Evolutionary conservation across 139 green algal species (phyloP).

Genomic region (Micractinium conductrix): DNA sequence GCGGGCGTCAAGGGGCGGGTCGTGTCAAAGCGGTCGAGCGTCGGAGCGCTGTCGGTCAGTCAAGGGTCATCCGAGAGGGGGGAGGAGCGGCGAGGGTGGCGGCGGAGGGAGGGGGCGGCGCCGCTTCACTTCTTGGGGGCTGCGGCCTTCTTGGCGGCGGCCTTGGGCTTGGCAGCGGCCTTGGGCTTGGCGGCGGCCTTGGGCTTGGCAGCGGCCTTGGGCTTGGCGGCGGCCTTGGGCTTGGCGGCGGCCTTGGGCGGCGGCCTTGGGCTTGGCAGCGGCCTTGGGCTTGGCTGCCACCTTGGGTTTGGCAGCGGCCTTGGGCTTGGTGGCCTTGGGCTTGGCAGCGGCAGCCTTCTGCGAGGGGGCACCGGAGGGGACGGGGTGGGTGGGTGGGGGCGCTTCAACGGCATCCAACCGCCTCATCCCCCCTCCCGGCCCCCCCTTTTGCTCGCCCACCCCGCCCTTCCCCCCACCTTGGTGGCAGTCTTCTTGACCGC

Average conservation of each 20-base stretch:
- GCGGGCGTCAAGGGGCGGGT: neutral
- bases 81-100: neutral
- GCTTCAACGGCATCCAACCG: too few relatives aligned
- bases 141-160: constrained; percentile 58
- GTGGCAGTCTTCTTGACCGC: constrained; percentile 4
- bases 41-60: neutral
- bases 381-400: constrained; percentile 12
- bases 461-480: constrained; percentile 1
- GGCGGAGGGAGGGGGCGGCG: neutral
- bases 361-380: constrained; percentile 24
- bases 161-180: constrained; percentile 59
- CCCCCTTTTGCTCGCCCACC: constrained; percentile 24
- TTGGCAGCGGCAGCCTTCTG: constrained; percentile 47
- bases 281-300: constrained; percentile 40
- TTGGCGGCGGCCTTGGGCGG: too few relatives aligned
- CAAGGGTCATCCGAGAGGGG: neutral
- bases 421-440: neutral
- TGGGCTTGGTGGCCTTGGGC: constrained; percentile 28
- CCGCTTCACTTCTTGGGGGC: constrained; percentile 19
- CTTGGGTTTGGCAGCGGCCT: constrained; percentile 48
- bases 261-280: constrained; percentile 34
- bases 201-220: constrained; percentile 44
- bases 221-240: constrained; percentile 42
- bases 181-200: constrained; percentile 44
- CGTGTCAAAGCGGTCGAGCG: too few relatives aligned